Evolutionary conservation across 2,329 filamentous ascomycete species (phyloP), one percentile per base, ranked within the genome.

Genomic region (Cercospora zeae-maydis): DNA sequence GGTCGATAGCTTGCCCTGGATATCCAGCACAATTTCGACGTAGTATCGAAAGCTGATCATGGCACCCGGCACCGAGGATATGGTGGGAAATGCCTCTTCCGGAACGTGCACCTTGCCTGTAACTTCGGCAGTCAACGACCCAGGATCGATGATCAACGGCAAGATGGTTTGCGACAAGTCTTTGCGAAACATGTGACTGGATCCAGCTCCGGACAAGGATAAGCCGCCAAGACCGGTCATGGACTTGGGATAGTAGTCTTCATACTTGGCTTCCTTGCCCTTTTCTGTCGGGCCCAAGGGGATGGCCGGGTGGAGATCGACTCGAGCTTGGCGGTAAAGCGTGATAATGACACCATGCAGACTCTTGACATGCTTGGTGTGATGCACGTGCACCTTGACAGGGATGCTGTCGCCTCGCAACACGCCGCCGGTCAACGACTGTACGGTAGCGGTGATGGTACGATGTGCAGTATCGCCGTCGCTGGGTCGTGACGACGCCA

Each of bases 21-120:
- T 82, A 73, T 99, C 95, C 21, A 97, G 86, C 30, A 98, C 88
- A 2, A 97, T 91, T 76, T 99, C 95, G 19, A 97, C 84, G 69
- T 93, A 91, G 73, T 99, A 98, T 69, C 89, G 91, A 80, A 99
- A 98, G 70, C 88, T 92, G 67, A 99, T 95, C 88, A 98, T 95
- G 34, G 91, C 88, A 3, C 93, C 92, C 0, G 95, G 95, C 0
- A 97, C 92, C 59, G 88, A 88, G 30, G 87, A 87, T 66, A 98
- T 98, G 1, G 93, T 96, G 0, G 95, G 93, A 70, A 98, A 98
- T 0, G 88, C 87, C 72, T 96, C 91, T 66, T 96, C 92, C 0
- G 95, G 95, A 2, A 98, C 86, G 69, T 91, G 87, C 14, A 99
- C 86, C 2, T 90, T 89, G 3, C 92, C 89, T 14, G 88, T 95